Base-by-base conservation (phyloP, 306 rosid species). In the Trifolium pratense region DNA sequence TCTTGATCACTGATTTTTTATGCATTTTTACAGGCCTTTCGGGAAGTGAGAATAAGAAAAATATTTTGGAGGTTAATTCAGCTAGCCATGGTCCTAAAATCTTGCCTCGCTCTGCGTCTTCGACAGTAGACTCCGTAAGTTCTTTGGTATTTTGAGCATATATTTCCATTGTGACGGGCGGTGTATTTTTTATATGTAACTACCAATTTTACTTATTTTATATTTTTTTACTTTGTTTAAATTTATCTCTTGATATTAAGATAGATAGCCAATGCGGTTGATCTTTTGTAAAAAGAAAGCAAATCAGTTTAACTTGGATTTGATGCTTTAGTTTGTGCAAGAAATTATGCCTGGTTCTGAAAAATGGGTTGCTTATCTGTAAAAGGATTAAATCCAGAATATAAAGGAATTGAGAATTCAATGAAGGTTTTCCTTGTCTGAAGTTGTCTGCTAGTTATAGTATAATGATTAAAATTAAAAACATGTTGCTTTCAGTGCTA, bases 61-160 rank as follows among this genome's bases (percentile, higher is more conserved):
- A 87, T 72, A 73, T 68, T 72, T 83, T 86, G 10, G 89, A 83
- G 75, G 79, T 86, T 68, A 82, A 79, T 34, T 71, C 87, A 43
- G 61, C 81, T 76, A 65, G 79, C 72, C 83, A 71, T n/a, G 76
- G 70, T 71, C 74, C 86, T 80, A 76, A 62, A 46, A 70, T 71
- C 60, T 75, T 42, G 71, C 21, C 84, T 32, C 78, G 18, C 9
- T 37, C 83, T 25, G 84, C 81, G 36, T 73, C 90, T 39, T 79
- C 88, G 42, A 70, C 66, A 13, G 71, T 80, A n/a, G 77, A 86
- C 70, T 66, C 64, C 53, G 97, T 92, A 80, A 40, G 89, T 75
- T 52, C 9, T 70, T 29, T 52, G 14, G 64, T 69, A 13, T 42
- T 73, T 45, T 36, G 18, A 76, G 42, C 63, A 29, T 57, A 18